A percentile compares a stretch with the other conserved stretches of the same genome.
Conservation (phyloP, 805 yeast genomes). For the Kluyveromyces aestuarii region DNA sequence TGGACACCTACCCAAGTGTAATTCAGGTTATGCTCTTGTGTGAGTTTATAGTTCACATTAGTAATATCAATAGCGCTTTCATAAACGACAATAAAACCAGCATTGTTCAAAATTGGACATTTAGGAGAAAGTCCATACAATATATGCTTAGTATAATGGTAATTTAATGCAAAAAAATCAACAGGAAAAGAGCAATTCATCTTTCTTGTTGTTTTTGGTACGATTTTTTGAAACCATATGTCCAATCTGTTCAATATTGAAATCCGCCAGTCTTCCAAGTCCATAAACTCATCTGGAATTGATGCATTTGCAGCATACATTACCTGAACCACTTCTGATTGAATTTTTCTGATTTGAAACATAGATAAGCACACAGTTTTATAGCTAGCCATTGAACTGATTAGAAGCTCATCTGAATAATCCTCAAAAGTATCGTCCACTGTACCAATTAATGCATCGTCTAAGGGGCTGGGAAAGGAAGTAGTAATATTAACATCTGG, state of each 20-base stretch:
- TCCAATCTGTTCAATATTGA: slow-evolving; percentile 45
- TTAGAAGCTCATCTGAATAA: slow-evolving; percentile 25
- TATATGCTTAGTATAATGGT: slow-evolving; percentile 62
- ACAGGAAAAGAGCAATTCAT: slow-evolving; percentile 70
- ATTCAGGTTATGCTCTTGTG: slow-evolving; percentile 50
- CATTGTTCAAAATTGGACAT: slow-evolving; percentile 41
- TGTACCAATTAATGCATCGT: slow-evolving; percentile 53
- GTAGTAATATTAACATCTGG: slow-evolving; percentile 73
- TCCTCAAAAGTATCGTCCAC: slow-evolving; percentile 30
- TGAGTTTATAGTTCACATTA: slow-evolving; percentile 49
- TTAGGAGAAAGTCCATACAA: slow-evolving; percentile 74
- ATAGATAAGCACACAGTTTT: slow-evolving; percentile 60
- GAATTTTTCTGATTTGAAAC: slow-evolving; percentile 62
- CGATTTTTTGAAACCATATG: slow-evolving; percentile 46
- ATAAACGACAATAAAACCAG: slow-evolving; percentile 48
- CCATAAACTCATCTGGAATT: slow-evolving; percentile 52
- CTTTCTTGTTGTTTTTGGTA: slow-evolving; percentile 46
- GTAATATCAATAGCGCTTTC: slow-evolving; percentile 63
- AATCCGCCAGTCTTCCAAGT: slow-evolving; percentile 53
- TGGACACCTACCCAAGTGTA: slow-evolving; percentile 94
- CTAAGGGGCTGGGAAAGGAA: slow-evolving; percentile 62
- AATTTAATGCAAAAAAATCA: slow-evolving; percentile 65
- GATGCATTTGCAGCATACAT: slow-evolving; percentile 61
- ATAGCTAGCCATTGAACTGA: slow-evolving; percentile 46
- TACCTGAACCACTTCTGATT: slow-evolving; percentile 65